Percentiles rank a stretch among this genome's conserved stretches.
Conservation (phyloP, 2,329 filamentous ascomycete genomes). For the Trichoderma aggressivum region DNA sequence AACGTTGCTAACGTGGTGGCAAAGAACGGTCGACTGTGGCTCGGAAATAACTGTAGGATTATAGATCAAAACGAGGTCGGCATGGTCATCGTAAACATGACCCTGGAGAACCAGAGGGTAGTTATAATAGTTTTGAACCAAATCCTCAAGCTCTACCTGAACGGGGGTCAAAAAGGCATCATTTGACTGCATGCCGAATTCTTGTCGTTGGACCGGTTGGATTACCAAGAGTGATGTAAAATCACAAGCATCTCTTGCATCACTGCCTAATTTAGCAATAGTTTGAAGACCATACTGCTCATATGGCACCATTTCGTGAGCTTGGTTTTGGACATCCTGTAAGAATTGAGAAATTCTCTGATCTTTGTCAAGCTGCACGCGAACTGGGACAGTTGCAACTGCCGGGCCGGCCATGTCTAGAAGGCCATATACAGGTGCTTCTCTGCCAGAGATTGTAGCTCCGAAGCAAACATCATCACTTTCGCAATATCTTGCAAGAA, state of each 20-base stretch:
- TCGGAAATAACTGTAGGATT: neutral
- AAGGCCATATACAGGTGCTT: conserved; percentile 27
- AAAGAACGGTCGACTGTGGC: neutral
- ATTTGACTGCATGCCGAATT: neutral
- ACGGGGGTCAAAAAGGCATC: neutral
- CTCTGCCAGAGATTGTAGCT: conserved; percentile 29
- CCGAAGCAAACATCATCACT: conserved; percentile 28
- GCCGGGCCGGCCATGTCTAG: conserved; percentile 29
- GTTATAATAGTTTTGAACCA: conserved; percentile 13
- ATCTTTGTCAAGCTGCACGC: conserved; percentile 18
- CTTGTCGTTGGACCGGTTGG: conserved; percentile 19
- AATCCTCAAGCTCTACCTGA: neutral
- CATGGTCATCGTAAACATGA: conserved; percentile 1
- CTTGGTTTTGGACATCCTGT: conserved; percentile 8
- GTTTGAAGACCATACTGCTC: conserved; percentile 25
- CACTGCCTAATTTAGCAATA: conserved; percentile 20
- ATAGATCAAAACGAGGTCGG: conserved; percentile 13
- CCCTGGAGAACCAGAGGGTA: conserved; percentile 15
- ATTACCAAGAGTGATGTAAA: conserved; percentile 31
- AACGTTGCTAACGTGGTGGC: conserved; percentile 7
- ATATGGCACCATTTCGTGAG: conserved; percentile 13
- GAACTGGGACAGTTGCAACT: conserved; percentile 31
- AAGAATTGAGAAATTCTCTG: conserved; percentile 22
- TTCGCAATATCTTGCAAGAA: conserved; percentile 24
- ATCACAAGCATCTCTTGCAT: conserved; percentile 23